phyloP scores from a whole-genome alignment of 225 moss, liverwort and hornwort species.

The Physcomitrellopsis africana region DNA sequence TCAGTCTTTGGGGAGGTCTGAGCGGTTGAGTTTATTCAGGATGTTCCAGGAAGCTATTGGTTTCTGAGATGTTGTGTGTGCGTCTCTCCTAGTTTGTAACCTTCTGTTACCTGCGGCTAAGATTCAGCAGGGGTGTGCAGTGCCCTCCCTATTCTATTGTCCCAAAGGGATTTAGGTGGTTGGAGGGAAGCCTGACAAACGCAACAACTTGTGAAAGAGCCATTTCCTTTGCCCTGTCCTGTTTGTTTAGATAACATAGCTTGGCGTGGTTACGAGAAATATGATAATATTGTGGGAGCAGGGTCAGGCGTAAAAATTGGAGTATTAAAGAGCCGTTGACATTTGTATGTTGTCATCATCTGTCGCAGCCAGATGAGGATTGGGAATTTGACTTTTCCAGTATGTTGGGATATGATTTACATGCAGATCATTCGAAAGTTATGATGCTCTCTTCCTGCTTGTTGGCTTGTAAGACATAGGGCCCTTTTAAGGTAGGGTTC shows the following conservation, averaged over 20 bases:
- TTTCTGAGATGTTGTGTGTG: slow-evolving; percentile 57
- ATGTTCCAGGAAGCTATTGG: slow-evolving; percentile 33
- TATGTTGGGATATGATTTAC: not conserved
- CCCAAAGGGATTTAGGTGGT: slow-evolving; percentile 44
- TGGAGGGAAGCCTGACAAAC: slow-evolving; percentile 27
- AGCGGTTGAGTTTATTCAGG: slow-evolving; percentile 31
- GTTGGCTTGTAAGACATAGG: no score
- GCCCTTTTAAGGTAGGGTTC: not conserved
- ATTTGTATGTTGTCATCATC: not conserved
- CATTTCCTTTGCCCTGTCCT: slow-evolving; percentile 26
- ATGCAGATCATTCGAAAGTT: not conserved
- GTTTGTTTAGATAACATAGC: slow-evolving; percentile 22
- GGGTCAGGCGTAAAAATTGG: slow-evolving; percentile 12
- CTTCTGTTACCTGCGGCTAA: slow-evolving; percentile 60
- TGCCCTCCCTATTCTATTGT: slow-evolving; percentile 37
- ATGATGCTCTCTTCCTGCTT: not conserved
- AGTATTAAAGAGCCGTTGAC: slow-evolving; percentile 11
- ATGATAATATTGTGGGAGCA: slow-evolving; percentile 14
- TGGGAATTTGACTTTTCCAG: slow-evolving; percentile 3
- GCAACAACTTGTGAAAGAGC: slow-evolving; percentile 28
- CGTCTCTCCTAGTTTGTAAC: slow-evolving; percentile 41
- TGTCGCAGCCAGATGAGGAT: slow-evolving; percentile 45
- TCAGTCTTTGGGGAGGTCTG: slow-evolving; percentile 13
- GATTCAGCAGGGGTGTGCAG: slow-evolving; percentile 30
- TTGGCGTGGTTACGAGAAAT: slow-evolving; percentile 18